phyloP scores from a whole-genome alignment of 768 basidiomycete species.

The Leccinum boreale region DNA sequence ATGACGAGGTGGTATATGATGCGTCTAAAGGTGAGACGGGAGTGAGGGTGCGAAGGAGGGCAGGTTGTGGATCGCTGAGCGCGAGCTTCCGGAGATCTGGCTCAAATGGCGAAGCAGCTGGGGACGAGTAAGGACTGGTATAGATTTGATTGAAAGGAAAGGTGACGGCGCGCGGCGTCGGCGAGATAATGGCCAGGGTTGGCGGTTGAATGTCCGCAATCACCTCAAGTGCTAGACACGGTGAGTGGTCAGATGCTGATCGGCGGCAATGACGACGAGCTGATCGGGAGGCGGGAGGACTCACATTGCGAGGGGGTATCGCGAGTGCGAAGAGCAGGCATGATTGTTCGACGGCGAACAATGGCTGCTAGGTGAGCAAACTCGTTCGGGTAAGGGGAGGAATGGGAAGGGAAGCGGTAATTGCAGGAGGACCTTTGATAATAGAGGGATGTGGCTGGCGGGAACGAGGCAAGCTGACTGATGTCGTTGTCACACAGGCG shows the following conservation, averaged over 20 bases:
- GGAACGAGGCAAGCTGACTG: conserved; percentile 41
- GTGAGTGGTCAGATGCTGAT: conserved; percentile 16
- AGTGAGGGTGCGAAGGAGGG: conserved; percentile 39
- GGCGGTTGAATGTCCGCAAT: conserved; percentile 61
- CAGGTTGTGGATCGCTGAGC: conserved; percentile 42
- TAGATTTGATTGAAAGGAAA: conserved; percentile 39
- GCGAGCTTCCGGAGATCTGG: conserved; percentile 52
- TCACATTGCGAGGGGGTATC: conserved; percentile 58
- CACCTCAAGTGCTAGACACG: conserved; percentile 65
- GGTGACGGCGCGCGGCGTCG: conserved; percentile 54
- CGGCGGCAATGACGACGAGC: background rate
- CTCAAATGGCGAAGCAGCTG: conserved; percentile 70
- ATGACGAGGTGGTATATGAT: conserved; percentile 32
- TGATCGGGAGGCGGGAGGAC: conserved; percentile 13
- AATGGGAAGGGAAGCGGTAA: conserved; percentile 26
- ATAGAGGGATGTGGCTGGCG: conserved; percentile 41
- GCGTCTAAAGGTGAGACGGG: conserved; percentile 34
- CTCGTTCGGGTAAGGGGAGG: conserved; percentile 35
- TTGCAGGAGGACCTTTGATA: conserved; percentile 29
- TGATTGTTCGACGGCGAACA: conserved; percentile 46
- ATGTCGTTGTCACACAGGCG: conserved; percentile 50
- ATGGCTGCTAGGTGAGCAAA: conserved; percentile 32
- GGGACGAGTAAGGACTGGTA: conserved; percentile 63
- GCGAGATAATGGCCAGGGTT: conserved; percentile 51
- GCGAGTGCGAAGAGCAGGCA: conserved; percentile 79